These are phyloP conservation scores for Boletus tylopilopsis DNA, from an alignment of 768 basidiomycete genomes.

Conservation along the genomic window DNA sequence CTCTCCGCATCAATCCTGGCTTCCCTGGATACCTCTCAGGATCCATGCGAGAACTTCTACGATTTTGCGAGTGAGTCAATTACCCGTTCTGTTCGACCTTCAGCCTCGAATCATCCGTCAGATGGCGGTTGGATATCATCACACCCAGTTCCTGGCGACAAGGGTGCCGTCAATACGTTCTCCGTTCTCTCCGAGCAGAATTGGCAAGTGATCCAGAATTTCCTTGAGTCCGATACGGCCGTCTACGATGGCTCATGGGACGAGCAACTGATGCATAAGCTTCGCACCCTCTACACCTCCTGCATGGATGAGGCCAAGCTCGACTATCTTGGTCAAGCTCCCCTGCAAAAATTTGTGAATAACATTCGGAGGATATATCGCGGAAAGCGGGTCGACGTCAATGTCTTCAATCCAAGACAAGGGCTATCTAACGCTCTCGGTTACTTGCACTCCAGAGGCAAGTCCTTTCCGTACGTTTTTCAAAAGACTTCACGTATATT, in stretches of 20 bases:
- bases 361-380: conserved; percentile 58
- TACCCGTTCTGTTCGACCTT: not conserved
- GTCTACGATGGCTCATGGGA: conserved; percentile 44
- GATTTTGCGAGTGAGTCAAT: conserved; percentile 77
- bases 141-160: conserved; percentile 86
- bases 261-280: conserved; percentile 55
- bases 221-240: conserved; percentile 51
- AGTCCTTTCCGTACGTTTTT: conserved; percentile 13
- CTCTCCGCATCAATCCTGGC: conserved; percentile 81
- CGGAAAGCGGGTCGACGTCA: conserved; percentile 44
- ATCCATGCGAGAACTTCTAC: conserved; percentile 97
- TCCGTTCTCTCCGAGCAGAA: conserved; percentile 71
- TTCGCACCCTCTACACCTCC: conserved; percentile 69
- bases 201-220: conserved; percentile 67
- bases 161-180: conserved; percentile 69
- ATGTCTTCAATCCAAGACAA: conserved; percentile 34
- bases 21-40: conserved; percentile 72
- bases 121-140: conserved; percentile 85
- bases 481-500: not conserved
- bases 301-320: conserved; percentile 80
- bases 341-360: conserved; percentile 64
- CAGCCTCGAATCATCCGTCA: conserved; percentile 27
- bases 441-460: conserved; percentile 84
- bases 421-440: conserved; percentile 81
- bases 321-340: conserved; percentile 66